A percentile compares a stretch with the other conserved stretches of the same genome.
Conservation (phyloP, 805 yeast species). For the Candida fluviatilis region DNA sequence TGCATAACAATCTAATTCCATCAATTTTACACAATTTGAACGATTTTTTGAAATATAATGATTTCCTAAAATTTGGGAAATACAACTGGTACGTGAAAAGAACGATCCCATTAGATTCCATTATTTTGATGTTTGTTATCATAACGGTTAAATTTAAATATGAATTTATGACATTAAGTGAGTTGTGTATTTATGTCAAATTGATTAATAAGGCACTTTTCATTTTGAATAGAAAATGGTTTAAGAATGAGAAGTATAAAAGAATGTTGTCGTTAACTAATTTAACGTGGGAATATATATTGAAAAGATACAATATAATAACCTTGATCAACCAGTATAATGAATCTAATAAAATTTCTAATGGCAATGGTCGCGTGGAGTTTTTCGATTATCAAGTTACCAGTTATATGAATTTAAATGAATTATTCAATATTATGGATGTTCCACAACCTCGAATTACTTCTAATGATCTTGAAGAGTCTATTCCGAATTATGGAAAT, state of each 20-base stretch:
- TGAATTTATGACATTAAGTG: constrained; percentile 34
- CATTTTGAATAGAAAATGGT: constrained; percentile 41
- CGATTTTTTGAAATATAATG: constrained; percentile 50
- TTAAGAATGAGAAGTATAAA: constrained; percentile 43
- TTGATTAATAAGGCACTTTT: constrained; percentile 39
- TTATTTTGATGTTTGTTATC: constrained; percentile 48
- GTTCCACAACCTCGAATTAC: constrained; percentile 35
- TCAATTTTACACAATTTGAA: constrained; percentile 53
- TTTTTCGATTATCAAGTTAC: constrained; percentile 39
- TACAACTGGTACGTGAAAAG: constrained; percentile 61
- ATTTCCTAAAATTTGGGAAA: constrained; percentile 48
- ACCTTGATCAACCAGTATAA: constrained; percentile 23
- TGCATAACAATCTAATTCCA: constrained; percentile 52
- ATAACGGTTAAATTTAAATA: constrained; percentile 50
- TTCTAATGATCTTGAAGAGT: constrained; percentile 3
- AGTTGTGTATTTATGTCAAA: constrained; percentile 34
- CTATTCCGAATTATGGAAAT: not conserved
- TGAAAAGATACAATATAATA: constrained; percentile 31
- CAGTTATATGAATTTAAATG: constrained; percentile 36
- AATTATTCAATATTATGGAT: constrained; percentile 38
- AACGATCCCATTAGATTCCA: constrained; percentile 58
- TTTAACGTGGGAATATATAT: constrained; percentile 39
- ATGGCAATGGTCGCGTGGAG: constrained; percentile 20
- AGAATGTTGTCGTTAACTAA: constrained; percentile 42
- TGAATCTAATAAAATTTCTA: constrained; percentile 15